These are phyloP conservation scores for Podospora australis DNA, from an alignment of 495 filamentous ascomycete genomes.

Conservation along the genomic window DNA sequence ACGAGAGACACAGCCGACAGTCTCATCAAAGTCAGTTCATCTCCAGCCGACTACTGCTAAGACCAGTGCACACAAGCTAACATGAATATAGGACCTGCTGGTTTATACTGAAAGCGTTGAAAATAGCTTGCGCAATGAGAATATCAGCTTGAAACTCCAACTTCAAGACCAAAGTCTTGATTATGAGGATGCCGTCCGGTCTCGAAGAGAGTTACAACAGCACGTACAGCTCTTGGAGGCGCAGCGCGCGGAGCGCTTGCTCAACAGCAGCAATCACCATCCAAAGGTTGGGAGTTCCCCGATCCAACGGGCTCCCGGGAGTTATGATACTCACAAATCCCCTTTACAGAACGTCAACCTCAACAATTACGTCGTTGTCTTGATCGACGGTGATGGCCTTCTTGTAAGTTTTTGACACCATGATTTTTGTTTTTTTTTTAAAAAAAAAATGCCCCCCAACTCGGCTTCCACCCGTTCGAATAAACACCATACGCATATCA, in stretches of 20 bases:
- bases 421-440: too few species aligned
- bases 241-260: conserved; percentile 20
- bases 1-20: conserved; percentile 30
- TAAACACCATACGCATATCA: too few species aligned
- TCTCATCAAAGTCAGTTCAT: conserved; percentile 29
- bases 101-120: conserved; percentile 33
- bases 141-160: conserved; percentile 24
- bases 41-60: neutral
- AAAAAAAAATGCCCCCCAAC: too few species aligned
- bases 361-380: conserved; percentile 66
- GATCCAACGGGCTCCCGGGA: too few species aligned
- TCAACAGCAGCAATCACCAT: too few species aligned
- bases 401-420: conserved; percentile 51
- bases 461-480: too few species aligned
- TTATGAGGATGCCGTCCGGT: conserved; percentile 33
- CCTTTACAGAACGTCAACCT: conserved; percentile 51
- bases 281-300: too few species aligned
- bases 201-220: conserved; percentile 38
- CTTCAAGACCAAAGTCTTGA: conserved; percentile 36
- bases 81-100: conserved; percentile 35
- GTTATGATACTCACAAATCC: too few species aligned
- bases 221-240: conserved; percentile 29
- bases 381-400: conserved; percentile 74
- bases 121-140: conserved; percentile 31
- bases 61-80: neutral